These are phyloP conservation scores for Huiozyma sinensis DNA, from an alignment of 805 yeast species.

Conservation along the genomic window DNA sequence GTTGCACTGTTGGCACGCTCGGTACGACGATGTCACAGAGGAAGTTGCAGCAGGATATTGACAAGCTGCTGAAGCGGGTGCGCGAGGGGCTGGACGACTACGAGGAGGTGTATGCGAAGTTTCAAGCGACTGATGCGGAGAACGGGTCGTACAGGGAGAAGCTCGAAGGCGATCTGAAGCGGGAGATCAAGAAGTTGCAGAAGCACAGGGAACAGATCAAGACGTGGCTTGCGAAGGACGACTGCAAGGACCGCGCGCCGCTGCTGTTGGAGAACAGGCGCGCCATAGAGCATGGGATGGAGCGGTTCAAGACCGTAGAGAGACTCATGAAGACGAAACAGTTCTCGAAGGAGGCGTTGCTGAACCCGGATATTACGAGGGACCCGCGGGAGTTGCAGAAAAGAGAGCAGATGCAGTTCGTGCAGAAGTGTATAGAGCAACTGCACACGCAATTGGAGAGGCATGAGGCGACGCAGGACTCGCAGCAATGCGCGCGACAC, in stretches of 20 bases:
- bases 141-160: slow-evolving; percentile 87
- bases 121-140: slow-evolving; percentile 53
- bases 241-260: slow-evolving; percentile 79
- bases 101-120: slow-evolving; percentile 77
- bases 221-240: slow-evolving; percentile 86
- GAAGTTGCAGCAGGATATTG: slow-evolving; percentile 61
- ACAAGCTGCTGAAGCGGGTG: slow-evolving; percentile 84
- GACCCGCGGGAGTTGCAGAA: slow-evolving; percentile 79
- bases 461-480: slow-evolving; percentile 40
- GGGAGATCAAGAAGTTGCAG: slow-evolving; percentile 90
- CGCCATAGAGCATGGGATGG: slow-evolving; percentile 75
- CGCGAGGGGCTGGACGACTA: slow-evolving; percentile 82
- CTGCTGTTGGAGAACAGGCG: slow-evolving; percentile 62
- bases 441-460: slow-evolving; percentile 71
- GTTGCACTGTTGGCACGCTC: too few relatives aligned
- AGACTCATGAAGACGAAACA: slow-evolving; percentile 90
- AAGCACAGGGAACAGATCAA: slow-evolving; percentile 91
- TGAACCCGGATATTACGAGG: slow-evolving; percentile 46
- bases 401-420: slow-evolving; percentile 57
- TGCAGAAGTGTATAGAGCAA: slow-evolving; percentile 66
- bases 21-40: slow-evolving; percentile 33
- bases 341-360: slow-evolving; percentile 84
- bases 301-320: slow-evolving; percentile 88
- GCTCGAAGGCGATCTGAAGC: slow-evolving; percentile 81
- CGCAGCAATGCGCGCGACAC: slow-evolving; percentile 56